phyloP scores from a whole-genome alignment of 179 eudicot species.

The Monotropa hypopitys region DNA sequence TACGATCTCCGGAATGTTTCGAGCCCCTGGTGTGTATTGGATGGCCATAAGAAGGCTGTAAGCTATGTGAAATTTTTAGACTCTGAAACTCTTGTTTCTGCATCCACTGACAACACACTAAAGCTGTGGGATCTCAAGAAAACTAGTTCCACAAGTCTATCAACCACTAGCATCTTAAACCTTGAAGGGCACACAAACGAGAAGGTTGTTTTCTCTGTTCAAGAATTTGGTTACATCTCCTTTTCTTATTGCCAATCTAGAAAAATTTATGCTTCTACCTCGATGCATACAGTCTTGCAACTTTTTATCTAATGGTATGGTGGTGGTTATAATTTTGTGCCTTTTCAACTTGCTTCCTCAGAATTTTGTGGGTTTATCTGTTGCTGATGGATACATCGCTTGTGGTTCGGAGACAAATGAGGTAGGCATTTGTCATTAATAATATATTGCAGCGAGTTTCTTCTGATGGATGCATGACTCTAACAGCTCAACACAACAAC shows the following conservation, averaged over 20 bases:
- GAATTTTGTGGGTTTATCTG: constrained; percentile 97
- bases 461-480: background rate
- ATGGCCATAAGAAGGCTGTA: constrained; percentile 85
- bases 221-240: constrained; percentile 1
- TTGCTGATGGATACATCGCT: constrained; percentile 79
- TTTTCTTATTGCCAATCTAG: background rate
- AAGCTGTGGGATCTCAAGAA: constrained; percentile 90
- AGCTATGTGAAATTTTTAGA: constrained; percentile 90
- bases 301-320: background rate
- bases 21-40: constrained; percentile 80
- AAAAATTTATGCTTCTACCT: background rate
- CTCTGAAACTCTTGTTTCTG: constrained; percentile 69
- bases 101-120: constrained; percentile 88
- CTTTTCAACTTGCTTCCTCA: constrained; percentile 23
- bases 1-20: constrained; percentile 74
- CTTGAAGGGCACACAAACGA: constrained; percentile 84
- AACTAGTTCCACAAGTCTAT: constrained; percentile 39
- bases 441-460: background rate
- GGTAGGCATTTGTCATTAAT: constrained; percentile 25
- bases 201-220: constrained; percentile 44
- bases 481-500: too few relatives aligned
- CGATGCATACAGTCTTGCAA: background rate
- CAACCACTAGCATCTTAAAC: constrained; percentile 57
- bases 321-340: constrained; percentile 4
- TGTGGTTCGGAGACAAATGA: constrained; percentile 98